phyloP scores from a whole-genome alignment of 495 filamentous ascomycete genomes.

The Xylaria longipes region DNA sequence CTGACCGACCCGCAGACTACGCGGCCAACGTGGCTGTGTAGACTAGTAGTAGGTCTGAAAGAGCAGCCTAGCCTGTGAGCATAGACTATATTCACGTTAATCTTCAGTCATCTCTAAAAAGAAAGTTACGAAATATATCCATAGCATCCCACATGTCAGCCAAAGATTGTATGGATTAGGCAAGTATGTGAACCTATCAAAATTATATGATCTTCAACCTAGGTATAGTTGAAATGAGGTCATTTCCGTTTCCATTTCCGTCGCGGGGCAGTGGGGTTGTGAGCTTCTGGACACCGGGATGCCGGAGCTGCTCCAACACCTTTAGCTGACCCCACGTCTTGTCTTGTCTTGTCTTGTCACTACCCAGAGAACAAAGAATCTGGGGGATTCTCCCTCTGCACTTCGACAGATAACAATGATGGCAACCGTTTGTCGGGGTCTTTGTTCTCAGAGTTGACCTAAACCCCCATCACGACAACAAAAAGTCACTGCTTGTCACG shows the following conservation, averaged over 20 bases:
- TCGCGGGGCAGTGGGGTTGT: conserved; percentile 11
- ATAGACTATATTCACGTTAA: background rate
- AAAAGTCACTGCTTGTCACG: conserved; percentile 25
- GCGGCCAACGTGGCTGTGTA: background rate
- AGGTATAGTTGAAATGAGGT: background rate
- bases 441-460: conserved; percentile 31
- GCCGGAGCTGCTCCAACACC: conserved; percentile 1
- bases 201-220: conserved; percentile 1
- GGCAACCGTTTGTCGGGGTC: conserved; percentile 15
- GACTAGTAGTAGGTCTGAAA: background rate
- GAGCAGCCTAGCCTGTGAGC: background rate
- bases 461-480: background rate
- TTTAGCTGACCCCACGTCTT: background rate
- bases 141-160: background rate
- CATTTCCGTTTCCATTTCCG: background rate
- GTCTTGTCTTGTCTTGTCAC: background rate
- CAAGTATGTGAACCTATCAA: background rate
- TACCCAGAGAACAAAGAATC: background rate
- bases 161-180: background rate
- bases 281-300: background rate
- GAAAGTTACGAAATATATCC: background rate
- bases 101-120: background rate
- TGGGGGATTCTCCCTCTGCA: background rate
- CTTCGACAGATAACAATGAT: conserved; percentile 1
- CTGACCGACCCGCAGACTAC: conserved; percentile 6